A percentile compares a stretch with the other conserved stretches of the same genome.
These are phyloP conservation scores for Vickermania spadyakhi DNA, from an alignment of 208 protist genomes.

Conservation along the genomic window DNA sequence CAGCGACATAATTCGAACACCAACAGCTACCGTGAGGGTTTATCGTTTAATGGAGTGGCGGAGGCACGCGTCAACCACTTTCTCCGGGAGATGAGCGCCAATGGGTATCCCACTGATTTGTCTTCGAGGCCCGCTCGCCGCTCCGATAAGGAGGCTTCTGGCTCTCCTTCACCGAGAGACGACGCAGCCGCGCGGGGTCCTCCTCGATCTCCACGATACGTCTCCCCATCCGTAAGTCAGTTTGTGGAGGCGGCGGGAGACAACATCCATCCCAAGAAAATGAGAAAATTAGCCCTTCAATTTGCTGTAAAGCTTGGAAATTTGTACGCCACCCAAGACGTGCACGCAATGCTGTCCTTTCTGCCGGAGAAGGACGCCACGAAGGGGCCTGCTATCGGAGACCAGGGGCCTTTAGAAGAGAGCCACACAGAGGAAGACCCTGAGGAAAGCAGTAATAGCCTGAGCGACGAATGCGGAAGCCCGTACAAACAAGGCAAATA, in stretches of 20 bases:
- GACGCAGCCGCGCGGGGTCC: not conserved
- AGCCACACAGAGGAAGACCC: not conserved
- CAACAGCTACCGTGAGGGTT: not conserved
- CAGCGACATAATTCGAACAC: not conserved
- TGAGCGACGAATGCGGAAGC: not conserved
- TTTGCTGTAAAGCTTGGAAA: constrained; percentile 60
- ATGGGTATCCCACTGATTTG: not conserved
- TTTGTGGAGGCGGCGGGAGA: not conserved
- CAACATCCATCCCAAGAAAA: constrained; percentile 3
- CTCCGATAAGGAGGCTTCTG: not conserved
- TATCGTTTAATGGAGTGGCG: not conserved
- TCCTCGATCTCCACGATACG: not conserved
- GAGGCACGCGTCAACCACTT: not conserved
- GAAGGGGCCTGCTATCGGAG: not conserved
- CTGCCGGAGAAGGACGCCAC: not conserved
- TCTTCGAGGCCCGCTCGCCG: not conserved
- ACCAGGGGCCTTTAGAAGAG: not conserved
- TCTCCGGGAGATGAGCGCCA: not conserved
- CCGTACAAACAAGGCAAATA: not conserved
- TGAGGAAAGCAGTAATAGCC: not conserved
- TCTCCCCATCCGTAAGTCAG: not conserved
- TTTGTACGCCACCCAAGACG: constrained; percentile 63
- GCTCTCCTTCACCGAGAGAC: not conserved
- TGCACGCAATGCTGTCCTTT: constrained; percentile 24
- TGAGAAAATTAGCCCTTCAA: constrained; percentile 29